Conservation (phyloP, 2,329 filamentous ascomycete genomes). For the Pseudocercospora musae region DNA sequence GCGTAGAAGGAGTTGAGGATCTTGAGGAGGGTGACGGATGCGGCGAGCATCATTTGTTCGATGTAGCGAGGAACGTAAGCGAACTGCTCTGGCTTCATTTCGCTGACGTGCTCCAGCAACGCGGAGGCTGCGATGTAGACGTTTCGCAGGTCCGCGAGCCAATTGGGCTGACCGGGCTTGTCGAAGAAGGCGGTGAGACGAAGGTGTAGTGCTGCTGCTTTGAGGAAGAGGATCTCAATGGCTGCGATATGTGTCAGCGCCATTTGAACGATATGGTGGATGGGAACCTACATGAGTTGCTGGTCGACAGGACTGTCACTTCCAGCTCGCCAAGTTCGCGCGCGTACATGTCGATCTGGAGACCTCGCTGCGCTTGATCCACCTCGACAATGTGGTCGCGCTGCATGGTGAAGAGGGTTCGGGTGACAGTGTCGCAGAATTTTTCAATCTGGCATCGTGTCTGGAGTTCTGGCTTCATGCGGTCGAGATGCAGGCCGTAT, state of each 20-base stretch:
- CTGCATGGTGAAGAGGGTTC: constrained; percentile 75
- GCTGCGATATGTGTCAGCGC: constrained; percentile 31
- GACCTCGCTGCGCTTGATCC: constrained; percentile 36
- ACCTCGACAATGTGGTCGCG: constrained; percentile 63
- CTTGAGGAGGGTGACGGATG: constrained; percentile 73
- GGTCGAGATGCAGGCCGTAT: constrained; percentile 72
- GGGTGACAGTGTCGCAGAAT: constrained; percentile 73
- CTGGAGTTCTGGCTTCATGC: constrained; percentile 59
- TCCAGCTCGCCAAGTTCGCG: constrained; percentile 38
- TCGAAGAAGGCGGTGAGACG: constrained; percentile 79
- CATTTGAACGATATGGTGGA: neutral
- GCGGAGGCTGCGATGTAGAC: constrained; percentile 68
- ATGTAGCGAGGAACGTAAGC: constrained; percentile 70
- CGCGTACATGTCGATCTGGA: constrained; percentile 38
- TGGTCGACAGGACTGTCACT: constrained; percentile 34
- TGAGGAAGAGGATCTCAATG: constrained; percentile 60
- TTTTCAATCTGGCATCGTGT: constrained; percentile 68
- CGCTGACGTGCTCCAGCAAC: constrained; percentile 70
- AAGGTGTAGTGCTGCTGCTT: constrained; percentile 70
- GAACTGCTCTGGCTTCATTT: constrained; percentile 53
- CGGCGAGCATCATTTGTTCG: constrained; percentile 81
- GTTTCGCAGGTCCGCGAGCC: constrained; percentile 70
- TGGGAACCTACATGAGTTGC: constrained; percentile 27
- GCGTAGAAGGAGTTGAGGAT: constrained; percentile 73
- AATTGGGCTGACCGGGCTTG: constrained; percentile 66